A percentile compares a stretch with the other conserved stretches of the same genome.
phyloP scores from a whole-genome alignment of 345 rosid species.

The Citrus hindsii region DNA sequence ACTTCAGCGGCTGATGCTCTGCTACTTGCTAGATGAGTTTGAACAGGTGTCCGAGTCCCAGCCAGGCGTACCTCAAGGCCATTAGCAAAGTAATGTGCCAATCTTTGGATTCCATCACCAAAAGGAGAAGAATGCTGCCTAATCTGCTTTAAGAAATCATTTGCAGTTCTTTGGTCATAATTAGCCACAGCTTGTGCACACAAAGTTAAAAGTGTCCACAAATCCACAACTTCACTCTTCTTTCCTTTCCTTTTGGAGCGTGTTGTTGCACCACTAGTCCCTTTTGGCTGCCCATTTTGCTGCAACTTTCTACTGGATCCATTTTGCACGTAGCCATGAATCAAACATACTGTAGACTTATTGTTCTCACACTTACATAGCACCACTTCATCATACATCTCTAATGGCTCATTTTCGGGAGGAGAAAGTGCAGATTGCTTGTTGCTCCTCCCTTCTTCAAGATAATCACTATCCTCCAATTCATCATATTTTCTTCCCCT shows the following conservation, averaged over 20 bases:
- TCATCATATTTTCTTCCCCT: conserved; percentile 38
- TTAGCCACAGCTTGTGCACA: conserved; percentile 75
- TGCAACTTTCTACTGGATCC: conserved; percentile 2
- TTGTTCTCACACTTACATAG: conserved; percentile 27
- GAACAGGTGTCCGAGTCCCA: conserved; percentile 42
- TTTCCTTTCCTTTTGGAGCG: conserved; percentile 15
- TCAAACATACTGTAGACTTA: not conserved
- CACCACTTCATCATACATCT: conserved; percentile 42
- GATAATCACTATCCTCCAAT: conserved; percentile 29
- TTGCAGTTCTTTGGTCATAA: conserved; percentile 55
- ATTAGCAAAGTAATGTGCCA: conserved; percentile 62
- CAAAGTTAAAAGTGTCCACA: conserved; percentile 44
- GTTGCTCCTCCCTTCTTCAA: conserved; percentile 46
- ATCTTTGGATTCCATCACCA: conserved; percentile 64
- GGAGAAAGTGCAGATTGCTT: conserved; percentile 47
- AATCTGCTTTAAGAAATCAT: conserved; percentile 55
- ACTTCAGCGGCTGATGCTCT: conserved; percentile 49
- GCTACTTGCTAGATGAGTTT: conserved; percentile 14
- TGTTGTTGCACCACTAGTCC: not conserved
- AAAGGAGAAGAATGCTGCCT: conserved; percentile 54
- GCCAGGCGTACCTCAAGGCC: conserved; percentile 73
- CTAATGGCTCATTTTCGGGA: conserved; percentile 34
- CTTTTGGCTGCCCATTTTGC: conserved; percentile 9
- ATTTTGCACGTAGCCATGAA: conserved; percentile 1
- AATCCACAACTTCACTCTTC: conserved; percentile 45